These are phyloP conservation scores for Scleroderma bovista DNA, from an alignment of 768 basidiomycete species.

Conservation along the genomic window DNA sequence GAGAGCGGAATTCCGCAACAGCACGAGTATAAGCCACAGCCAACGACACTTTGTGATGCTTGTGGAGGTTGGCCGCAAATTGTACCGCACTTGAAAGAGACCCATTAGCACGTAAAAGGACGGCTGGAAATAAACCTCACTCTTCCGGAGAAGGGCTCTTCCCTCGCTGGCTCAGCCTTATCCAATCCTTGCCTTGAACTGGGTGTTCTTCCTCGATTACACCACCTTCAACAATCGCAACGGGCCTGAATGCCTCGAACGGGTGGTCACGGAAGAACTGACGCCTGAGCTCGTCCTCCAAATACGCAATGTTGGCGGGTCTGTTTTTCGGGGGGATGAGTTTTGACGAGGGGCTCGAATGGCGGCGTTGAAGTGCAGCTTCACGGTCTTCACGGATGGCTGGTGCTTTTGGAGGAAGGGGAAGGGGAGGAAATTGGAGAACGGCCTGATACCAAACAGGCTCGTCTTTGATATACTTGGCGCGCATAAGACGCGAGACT, in stretches of 20 bases:
- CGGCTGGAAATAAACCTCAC: slow-evolving; percentile 43
- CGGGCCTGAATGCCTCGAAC: slow-evolving; percentile 86
- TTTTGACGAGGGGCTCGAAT: slow-evolving; percentile 17
- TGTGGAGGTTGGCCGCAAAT: slow-evolving; percentile 76
- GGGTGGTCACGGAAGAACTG: slow-evolving; percentile 97
- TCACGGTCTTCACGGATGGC: slow-evolving; percentile 54
- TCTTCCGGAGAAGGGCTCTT: slow-evolving; percentile 85
- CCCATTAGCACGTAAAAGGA: slow-evolving; percentile 3
- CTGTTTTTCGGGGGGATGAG: slow-evolving; percentile 36
- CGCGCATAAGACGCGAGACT: slow-evolving; percentile 73
- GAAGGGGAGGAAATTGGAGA: slow-evolving; percentile 81
- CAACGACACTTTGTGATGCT: slow-evolving; percentile 55
- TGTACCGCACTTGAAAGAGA: slow-evolving; percentile 56
- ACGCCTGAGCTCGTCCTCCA: slow-evolving; percentile 80
- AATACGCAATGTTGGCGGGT: slow-evolving; percentile 62
- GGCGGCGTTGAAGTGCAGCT: slow-evolving; percentile 21
- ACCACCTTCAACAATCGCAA: slow-evolving; percentile 67
- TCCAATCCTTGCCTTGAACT: slow-evolving; percentile 64
- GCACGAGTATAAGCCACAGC: slow-evolving; percentile 77
- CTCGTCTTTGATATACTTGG: slow-evolving; percentile 52
- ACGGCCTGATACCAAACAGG: slow-evolving; percentile 86
- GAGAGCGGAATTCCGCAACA: slow-evolving; percentile 79
- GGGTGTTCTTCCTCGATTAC: slow-evolving; percentile 51
- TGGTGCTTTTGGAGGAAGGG: slow-evolving; percentile 72
- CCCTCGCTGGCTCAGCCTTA: slow-evolving; percentile 71